A percentile compares a stretch with the other conserved stretches of the same genome.
Evolutionary conservation across 495 filamentous ascomycete species (phyloP).

Genomic region (Penicillium taxi): DNA sequence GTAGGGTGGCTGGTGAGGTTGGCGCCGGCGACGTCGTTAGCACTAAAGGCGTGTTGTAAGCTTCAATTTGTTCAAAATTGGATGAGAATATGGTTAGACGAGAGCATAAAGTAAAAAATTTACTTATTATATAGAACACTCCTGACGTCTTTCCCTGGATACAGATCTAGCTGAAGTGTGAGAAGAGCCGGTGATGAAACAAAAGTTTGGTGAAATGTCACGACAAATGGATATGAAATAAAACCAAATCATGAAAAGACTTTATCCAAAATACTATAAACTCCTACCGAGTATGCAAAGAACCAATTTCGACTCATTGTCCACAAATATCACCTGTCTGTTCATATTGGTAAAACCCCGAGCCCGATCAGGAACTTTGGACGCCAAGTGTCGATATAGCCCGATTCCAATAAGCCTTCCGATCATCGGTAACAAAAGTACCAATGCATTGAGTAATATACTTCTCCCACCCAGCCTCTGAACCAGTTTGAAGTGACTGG

Average conservation of each 20-base stretch:
- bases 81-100: slow-evolving; percentile 8
- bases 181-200: too few species aligned
- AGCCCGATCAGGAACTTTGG: neutral
- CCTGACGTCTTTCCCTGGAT: too few species aligned
- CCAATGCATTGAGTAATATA: slow-evolving; percentile 62
- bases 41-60: slow-evolving; percentile 77
- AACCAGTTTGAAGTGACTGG: slow-evolving; percentile 38
- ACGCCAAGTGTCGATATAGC: slow-evolving; percentile 34
- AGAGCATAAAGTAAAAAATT: too few species aligned
- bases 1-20: slow-evolving; percentile 62
- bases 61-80: neutral
- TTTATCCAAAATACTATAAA: neutral
- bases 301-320: too few species aligned
- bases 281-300: neutral
- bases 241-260: too few species aligned
- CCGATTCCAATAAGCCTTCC: slow-evolving; percentile 49
- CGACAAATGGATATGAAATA: too few species aligned
- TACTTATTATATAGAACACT: too few species aligned
- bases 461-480: slow-evolving; percentile 46
- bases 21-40: slow-evolving; percentile 86
- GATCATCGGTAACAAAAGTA: slow-evolving; percentile 38
- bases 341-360: too few species aligned
- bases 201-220: too few species aligned
- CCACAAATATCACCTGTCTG: too few species aligned
- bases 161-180: too few species aligned